Base-by-base conservation (phyloP, 2,329 filamentous ascomycete species). In the Phialophora expanda region DNA sequence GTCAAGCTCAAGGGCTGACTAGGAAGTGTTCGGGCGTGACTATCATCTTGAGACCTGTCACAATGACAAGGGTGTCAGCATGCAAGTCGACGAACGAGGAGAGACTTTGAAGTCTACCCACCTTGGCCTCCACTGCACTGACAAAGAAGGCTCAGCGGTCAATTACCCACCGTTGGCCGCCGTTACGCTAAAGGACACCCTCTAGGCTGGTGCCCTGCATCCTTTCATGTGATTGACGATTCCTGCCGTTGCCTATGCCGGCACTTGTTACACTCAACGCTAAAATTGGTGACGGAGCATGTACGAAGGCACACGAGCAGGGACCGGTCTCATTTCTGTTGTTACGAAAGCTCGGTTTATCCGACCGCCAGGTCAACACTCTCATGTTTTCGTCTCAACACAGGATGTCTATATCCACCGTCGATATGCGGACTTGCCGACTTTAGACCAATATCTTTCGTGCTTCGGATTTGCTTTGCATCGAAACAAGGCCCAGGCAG, bases 141-240 rank as follows among this genome's bases (percentile, higher is more conserved):
- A n/a, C 17, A n/a, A 44, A n/a, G 38, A n/a, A 17, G n/a, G 38
- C 38, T 44, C 38, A 44, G 38, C 38, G 7, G 17, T 44, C 17
- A n/a, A 12, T 9, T 26, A 20, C 48, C 22, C 48, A 14, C 48
- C 48, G 11, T 22, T 4, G 48, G 22, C 48, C 6, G 48, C 48
- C 48, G 48, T 53, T 53, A 6, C 48, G 48, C 48, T 53, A 53
- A 9, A 28, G 20, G 44, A 22, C 41, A 5, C 26, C 30, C 30
- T 30, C 30, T 9, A 3, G 7, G 30, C 8, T 22, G 46, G 34
- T 32, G 41, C 48, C 44, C 57, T 60, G 58, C 58, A 61, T 55
- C 53, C 30, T 30, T 53, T 61, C 58, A 61, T 48, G 58, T 61
- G 58, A 61, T 53, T 26, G 58, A 38, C 58, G 22, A 54, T 38